phyloP scores from a whole-genome alignment of 164 flowering plant species.

The Aristolochia californica region DNA sequence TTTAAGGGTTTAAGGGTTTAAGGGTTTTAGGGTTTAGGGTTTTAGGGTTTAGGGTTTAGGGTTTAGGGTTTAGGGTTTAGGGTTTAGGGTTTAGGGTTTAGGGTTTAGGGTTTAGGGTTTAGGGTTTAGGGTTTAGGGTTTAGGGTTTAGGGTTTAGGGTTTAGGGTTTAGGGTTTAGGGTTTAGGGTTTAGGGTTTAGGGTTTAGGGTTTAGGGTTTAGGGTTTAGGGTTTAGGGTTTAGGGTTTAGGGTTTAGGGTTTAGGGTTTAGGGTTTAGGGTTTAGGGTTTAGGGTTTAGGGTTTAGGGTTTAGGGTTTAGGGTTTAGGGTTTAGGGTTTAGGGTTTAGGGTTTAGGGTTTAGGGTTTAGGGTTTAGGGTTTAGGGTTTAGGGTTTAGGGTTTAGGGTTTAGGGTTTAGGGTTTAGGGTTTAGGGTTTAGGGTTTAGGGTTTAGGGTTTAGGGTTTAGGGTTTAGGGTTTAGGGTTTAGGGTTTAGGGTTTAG shows the following conservation, averaged over 20 bases:
- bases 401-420: conserved; percentile 1
- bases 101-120: neutral
- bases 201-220: conserved; percentile 7
- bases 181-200: conserved; percentile 4
- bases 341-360: conserved; percentile 5
- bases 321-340: conserved; percentile 2
- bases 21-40: conserved; percentile 1
- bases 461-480: neutral
- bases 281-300: conserved; percentile 1
- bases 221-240: conserved; percentile 1
- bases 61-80: conserved; percentile 3
- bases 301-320: neutral
- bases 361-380: conserved; percentile 2
- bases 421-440: conserved; percentile 1
- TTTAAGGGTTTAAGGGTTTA: neutral
- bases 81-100: conserved; percentile 2
- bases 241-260: conserved; percentile 4
- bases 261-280: conserved; percentile 3
- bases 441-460: neutral
- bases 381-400: conserved; percentile 4
- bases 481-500: neutral
- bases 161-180: conserved; percentile 4
- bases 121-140: conserved; percentile 4
- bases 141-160: conserved; percentile 4
- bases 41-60: neutral